Conservation (phyloP, 257 asterid species). For the Anisodus acutangulus region DNA sequence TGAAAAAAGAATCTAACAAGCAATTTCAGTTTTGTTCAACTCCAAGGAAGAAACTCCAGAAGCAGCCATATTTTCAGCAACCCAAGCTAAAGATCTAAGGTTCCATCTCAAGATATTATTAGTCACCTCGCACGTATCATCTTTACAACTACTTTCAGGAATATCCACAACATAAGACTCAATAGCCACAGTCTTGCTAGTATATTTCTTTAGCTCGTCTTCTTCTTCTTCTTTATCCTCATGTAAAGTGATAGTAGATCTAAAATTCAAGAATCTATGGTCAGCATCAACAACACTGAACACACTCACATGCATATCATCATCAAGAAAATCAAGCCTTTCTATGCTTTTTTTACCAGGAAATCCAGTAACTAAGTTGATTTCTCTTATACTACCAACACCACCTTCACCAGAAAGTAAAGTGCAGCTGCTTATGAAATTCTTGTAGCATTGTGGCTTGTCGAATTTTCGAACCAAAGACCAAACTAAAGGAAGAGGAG, state of each 20-base stretch:
- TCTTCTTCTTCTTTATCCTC: not conserved
- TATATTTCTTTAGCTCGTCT: not conserved
- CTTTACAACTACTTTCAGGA: slow-evolving; percentile 50
- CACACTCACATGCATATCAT: slow-evolving; percentile 55
- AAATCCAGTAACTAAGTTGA: slow-evolving; percentile 52
- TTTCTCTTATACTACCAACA: slow-evolving; percentile 54
- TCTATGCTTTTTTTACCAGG: slow-evolving; percentile 59
- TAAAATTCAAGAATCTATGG: slow-evolving; percentile 54
- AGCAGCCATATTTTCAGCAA: slow-evolving; percentile 45
- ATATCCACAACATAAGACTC: slow-evolving; percentile 65
- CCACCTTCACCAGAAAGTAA: slow-evolving; percentile 46
- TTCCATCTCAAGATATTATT: slow-evolving; percentile 53
- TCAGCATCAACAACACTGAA: slow-evolving; percentile 56
- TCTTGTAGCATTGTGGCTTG: slow-evolving; percentile 56
- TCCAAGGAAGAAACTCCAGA: slow-evolving; percentile 12
- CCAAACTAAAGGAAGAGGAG: slow-evolving; percentile 60
- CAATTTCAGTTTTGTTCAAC: not conserved
- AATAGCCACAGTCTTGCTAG: slow-evolving; percentile 48
- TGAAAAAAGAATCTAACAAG: not conserved
- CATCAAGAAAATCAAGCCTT: slow-evolving; percentile 59
- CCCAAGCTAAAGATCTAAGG: slow-evolving; percentile 46
- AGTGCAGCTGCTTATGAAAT: slow-evolving; percentile 46
- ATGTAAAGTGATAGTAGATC: slow-evolving; percentile 50
- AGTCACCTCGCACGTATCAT: slow-evolving; percentile 57
- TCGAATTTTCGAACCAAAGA: slow-evolving; percentile 48